Base-by-base conservation (phyloP, 2,329 filamentous ascomycete genomes). In the Stagonosporopsis cucurbitacearum region DNA sequence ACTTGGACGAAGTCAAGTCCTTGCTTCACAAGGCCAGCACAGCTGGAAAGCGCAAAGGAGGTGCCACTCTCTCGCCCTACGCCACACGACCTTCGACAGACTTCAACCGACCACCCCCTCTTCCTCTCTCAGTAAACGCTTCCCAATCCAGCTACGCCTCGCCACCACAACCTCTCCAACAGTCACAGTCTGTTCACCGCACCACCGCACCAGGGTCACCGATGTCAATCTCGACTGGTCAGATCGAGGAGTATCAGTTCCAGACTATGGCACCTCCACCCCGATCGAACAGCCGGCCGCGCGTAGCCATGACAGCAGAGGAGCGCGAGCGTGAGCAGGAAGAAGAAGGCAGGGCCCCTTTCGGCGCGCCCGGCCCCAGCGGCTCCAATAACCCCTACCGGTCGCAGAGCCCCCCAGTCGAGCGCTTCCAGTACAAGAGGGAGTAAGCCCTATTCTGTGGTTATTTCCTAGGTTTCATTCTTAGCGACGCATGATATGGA, bases 1-100 rank as follows among this genome's bases (percentile, higher is more conserved):
- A 80, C 42, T 58, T 79, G 20, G 78, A 81, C n/a, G 78, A 82
- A 50, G 74, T 82, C 12, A 74, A 77, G 19, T 76, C 77, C 23
- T 57, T 81, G 12, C 66, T 82, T 1, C 74, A 74, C 50, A 78
- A 80, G 45, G 78, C 73, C 39, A 79, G 72, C 69, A 79, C 76
- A 5, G 67, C 67, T 9, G 80, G 80, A 25, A 79, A 78, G 66
- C 73, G 80, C 51, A 75, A 71, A 48, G 68, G 69, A 20, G 67
- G 65, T 2, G 40, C 64, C 13, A 67, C 65, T 5, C 60, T 70
- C 17, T 68, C 69, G 7, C 69, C 69, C 9, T 65, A 63, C 17
- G 52, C 58, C 8, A 41, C 57, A 12, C 60, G 61, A 25, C 40
- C 51, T 6, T 69, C 62, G 6, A 60, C 53, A 20, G 63, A 67